Conservation (phyloP, 1,284 basidiomycete genomes). For the Moesziomyces sp. region DNA sequence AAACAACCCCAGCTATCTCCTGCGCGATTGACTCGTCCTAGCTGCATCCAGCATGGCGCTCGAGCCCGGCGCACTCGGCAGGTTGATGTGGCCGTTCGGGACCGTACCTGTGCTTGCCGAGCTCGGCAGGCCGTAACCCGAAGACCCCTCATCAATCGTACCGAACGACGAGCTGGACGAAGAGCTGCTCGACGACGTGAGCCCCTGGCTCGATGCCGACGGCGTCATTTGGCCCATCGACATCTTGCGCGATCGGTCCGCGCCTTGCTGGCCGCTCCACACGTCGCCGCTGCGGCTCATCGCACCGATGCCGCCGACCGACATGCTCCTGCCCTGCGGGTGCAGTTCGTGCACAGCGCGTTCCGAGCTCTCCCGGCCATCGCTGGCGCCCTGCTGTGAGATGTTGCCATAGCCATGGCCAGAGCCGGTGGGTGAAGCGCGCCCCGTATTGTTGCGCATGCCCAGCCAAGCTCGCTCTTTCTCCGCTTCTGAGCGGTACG, state of each 20-base stretch:
- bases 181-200: constrained; percentile 11
- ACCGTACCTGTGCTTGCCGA: constrained; percentile 11
- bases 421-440: constrained; percentile 13
- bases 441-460: constrained; percentile 28
- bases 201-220: constrained; percentile 23
- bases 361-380: background rate
- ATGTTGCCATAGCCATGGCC: constrained; percentile 22
- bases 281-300: constrained; percentile 30
- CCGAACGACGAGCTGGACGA: constrained; percentile 18
- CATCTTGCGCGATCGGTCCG: constrained; percentile 24
- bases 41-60: constrained; percentile 56
- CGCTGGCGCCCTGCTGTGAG: constrained; percentile 9
- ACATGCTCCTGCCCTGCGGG: constrained; percentile 41
- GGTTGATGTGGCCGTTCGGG: constrained; percentile 10
- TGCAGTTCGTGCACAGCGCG: constrained; percentile 16
- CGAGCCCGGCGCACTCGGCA: constrained; percentile 29
- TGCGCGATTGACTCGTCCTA: constrained; percentile 49
- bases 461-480: constrained; percentile 46
- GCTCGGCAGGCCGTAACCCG: constrained; percentile 19
- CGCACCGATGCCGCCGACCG: constrained; percentile 31
- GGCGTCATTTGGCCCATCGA: constrained; percentile 31
- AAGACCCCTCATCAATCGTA: constrained; percentile 18
- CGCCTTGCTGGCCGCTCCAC: constrained; percentile 3
- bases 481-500: constrained; percentile 40
- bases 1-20: constrained; percentile 14